Evolutionary conservation across 2,329 filamentous ascomycete genomes (phyloP).

Genomic region (Apiospora phragmitis): DNA sequence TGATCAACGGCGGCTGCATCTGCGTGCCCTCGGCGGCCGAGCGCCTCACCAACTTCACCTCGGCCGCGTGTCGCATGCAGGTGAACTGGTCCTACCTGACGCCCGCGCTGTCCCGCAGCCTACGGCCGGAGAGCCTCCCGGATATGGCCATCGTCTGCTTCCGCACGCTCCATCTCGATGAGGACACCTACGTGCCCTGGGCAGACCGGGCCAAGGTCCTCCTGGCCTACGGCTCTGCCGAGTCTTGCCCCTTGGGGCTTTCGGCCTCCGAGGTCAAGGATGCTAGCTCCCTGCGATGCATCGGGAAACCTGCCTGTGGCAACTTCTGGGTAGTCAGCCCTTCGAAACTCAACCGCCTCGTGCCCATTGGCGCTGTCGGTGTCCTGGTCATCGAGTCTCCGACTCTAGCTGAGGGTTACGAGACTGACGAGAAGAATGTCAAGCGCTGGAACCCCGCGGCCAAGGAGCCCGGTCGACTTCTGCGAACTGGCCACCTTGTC

Average conservation of each 20-base stretch:
- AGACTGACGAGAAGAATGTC: constrained; percentile 32
- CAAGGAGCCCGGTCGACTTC: constrained; percentile 29
- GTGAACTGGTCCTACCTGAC: constrained; percentile 48
- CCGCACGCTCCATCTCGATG: constrained; percentile 50
- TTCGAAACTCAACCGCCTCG: constrained; percentile 48
- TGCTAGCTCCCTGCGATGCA: constrained; percentile 39
- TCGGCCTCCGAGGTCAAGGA: constrained; percentile 45
- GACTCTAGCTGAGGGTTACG: constrained; percentile 42
- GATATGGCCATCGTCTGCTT: constrained; percentile 34
- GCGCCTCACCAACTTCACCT: constrained; percentile 42
- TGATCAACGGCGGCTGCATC: constrained; percentile 52
- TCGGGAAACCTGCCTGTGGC: constrained; percentile 49
- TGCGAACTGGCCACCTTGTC: constrained; percentile 53
- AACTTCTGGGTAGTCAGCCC: constrained; percentile 55
- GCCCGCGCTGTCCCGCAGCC: constrained; percentile 47
- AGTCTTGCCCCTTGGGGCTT: constrained; percentile 52
- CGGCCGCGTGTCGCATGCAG: constrained; percentile 42
- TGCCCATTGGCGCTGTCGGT: constrained; percentile 55
- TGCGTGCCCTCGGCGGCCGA: constrained; percentile 48
- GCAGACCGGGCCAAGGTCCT: constrained; percentile 45
- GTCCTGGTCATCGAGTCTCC: constrained; percentile 63
- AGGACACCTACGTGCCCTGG: constrained; percentile 50
- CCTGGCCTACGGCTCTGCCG: constrained; percentile 52
- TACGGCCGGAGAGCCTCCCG: constrained; percentile 27
- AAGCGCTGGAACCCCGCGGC: constrained; percentile 24